Conservation (phyloP, 805 yeast species). For the Candida vaughaniae region DNA sequence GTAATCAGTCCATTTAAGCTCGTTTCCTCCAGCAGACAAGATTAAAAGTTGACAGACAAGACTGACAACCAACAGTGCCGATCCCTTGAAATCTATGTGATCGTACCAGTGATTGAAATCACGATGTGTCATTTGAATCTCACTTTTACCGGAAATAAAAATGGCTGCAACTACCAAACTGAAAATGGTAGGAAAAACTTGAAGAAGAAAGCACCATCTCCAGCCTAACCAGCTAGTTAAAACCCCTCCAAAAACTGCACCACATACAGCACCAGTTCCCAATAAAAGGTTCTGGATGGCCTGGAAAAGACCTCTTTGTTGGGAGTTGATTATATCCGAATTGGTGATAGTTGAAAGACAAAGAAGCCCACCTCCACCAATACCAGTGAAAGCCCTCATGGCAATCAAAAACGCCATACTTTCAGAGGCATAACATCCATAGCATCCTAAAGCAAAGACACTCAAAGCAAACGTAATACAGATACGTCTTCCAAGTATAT, state of each 20-base stretch:
- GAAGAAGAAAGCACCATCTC: constrained; percentile 59
- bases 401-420: constrained; percentile 26
- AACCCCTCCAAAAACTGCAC: constrained; percentile 65
- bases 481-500: constrained; percentile 34
- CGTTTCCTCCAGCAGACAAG: constrained; percentile 23
- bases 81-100: constrained; percentile 35
- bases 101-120: background rate
- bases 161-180: constrained; percentile 34
- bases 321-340: constrained; percentile 35
- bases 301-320: constrained; percentile 39
- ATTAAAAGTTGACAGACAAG: constrained; percentile 29
- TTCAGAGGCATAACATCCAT: constrained; percentile 33
- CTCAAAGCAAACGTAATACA: constrained; percentile 35
- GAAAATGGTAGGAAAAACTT: constrained; percentile 49
- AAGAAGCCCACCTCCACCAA: constrained; percentile 43
- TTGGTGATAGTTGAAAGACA: constrained; percentile 38
- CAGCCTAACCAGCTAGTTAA: constrained; percentile 57
- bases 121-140: background rate
- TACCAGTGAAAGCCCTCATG: constrained; percentile 38
- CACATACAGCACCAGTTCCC: constrained; percentile 55
- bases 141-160: constrained; percentile 28
- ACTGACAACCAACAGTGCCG: constrained; percentile 29
- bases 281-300: constrained; percentile 37
- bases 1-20: constrained; percentile 16
- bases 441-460: constrained; percentile 33